Conservation (phyloP, 208 protist species). For the Trypanosoma boissoni region DNA sequence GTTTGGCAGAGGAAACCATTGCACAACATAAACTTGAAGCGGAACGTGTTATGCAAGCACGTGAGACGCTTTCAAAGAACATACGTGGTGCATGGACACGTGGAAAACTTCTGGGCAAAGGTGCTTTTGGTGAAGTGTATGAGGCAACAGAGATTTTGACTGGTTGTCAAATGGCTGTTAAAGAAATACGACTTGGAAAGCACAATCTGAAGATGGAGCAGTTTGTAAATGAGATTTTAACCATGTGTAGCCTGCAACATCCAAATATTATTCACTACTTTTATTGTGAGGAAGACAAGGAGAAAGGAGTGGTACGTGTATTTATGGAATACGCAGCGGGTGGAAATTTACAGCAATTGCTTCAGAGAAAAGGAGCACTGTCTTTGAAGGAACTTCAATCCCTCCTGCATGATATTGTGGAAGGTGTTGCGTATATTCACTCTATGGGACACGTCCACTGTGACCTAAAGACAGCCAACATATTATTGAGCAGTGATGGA, state of each 20-base stretch:
- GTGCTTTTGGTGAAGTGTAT: conserved; percentile 83
- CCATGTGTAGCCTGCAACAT: conserved; percentile 91
- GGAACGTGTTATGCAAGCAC: conserved; percentile 65
- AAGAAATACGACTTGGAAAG: conserved; percentile 68
- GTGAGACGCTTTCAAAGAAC: conserved; percentile 78
- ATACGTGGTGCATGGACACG: conserved; percentile 77
- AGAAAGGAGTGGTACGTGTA: conserved; percentile 64
- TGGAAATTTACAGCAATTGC: conserved; percentile 67
- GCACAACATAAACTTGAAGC: conserved; percentile 66
- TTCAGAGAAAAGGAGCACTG: conserved; percentile 57
- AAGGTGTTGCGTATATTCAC: conserved; percentile 92
- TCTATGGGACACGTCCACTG: conserved; percentile 85
- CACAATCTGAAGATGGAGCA: conserved; percentile 71
- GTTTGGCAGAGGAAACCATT: conserved; percentile 76
- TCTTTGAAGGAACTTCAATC: conserved; percentile 61
- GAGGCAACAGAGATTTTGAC: conserved; percentile 83
- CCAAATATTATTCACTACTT: conserved; percentile 94
- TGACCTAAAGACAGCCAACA: conserved; percentile 93
- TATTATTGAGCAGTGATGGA: conserved; percentile 77
- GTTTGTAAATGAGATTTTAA: conserved; percentile 80
- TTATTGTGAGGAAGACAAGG: conserved; percentile 81
- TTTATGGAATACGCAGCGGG: conserved; percentile 92
- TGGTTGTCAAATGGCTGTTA: conserved; percentile 88
- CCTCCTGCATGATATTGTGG: conserved; percentile 67
- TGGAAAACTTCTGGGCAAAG: conserved; percentile 79